Evolutionary conservation across 306 rosid genomes (phyloP).

Genomic region (Vigna angularis): DNA sequence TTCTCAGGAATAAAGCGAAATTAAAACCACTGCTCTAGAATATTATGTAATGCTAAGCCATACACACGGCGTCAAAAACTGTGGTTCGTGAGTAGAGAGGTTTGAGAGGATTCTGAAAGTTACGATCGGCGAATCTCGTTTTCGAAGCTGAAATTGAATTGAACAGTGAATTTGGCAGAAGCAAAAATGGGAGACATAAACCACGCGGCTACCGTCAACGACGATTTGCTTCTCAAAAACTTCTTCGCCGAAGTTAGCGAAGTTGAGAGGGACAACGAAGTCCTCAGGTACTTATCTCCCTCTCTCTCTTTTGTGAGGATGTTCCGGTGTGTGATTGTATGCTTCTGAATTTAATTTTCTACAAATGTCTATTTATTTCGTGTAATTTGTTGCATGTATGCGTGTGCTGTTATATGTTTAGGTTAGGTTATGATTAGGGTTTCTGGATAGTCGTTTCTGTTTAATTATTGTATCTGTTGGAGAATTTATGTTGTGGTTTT

Average conservation of each 20-base stretch:
- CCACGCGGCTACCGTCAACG: slow-evolving; percentile 47
- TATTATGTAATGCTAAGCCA: neutral
- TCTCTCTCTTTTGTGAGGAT: neutral
- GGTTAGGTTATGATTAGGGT: slow-evolving; percentile 39
- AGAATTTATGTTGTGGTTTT: slow-evolving; percentile 16
- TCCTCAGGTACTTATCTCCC: slow-evolving; percentile 58
- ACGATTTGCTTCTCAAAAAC: slow-evolving; percentile 90
- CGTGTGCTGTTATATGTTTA: neutral
- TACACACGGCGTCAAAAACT: neutral
- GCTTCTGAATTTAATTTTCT: slow-evolving; percentile 15
- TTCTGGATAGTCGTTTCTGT: neutral
- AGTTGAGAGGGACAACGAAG: slow-evolving; percentile 98
- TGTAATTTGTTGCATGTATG: neutral
- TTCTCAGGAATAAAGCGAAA: too few relatives aligned
- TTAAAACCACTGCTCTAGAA: neutral
- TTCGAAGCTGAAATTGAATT: slow-evolving; percentile 32
- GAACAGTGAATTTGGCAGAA: neutral
- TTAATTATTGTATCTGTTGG: slow-evolving; percentile 21
- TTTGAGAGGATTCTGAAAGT: slow-evolving; percentile 30
- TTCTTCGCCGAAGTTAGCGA: slow-evolving; percentile 98
- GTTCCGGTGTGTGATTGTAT: neutral
- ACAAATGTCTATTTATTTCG: neutral
- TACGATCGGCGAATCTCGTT: slow-evolving; percentile 6
- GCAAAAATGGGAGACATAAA: slow-evolving; percentile 54
- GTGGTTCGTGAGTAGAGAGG: slow-evolving; percentile 4